Conservation (phyloP, 768 basidiomycete genomes). For the Rhodotorula taiwanensis region DNA sequence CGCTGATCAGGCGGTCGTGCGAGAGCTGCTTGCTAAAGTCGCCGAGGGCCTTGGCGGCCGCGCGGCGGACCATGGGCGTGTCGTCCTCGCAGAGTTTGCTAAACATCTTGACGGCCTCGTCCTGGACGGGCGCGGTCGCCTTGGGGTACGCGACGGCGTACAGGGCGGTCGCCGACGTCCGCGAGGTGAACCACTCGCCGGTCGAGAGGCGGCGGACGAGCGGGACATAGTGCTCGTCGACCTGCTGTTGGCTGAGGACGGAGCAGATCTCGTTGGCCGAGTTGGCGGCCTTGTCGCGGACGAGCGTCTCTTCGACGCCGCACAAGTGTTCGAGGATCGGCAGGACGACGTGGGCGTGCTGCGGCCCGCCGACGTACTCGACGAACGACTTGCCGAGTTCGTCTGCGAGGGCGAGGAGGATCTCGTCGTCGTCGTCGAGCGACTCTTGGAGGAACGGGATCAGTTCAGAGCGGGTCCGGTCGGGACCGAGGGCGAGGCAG, state of each 20-base stretch:
- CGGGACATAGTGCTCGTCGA: conserved; percentile 87
- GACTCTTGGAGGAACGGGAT: conserved; percentile 96
- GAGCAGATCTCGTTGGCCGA: conserved; percentile 83
- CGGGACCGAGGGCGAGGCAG: conserved; percentile 87
- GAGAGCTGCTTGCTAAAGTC: conserved; percentile 61
- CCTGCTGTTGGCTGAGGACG: conserved; percentile 66
- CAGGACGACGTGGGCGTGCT: conserved; percentile 76
- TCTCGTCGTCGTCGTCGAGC: conserved; percentile 99
- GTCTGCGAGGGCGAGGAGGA: conserved; percentile 87
- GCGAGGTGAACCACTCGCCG: conserved; percentile 98
- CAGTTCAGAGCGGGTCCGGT: conserved; percentile 90
- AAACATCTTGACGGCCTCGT: conserved; percentile 81
- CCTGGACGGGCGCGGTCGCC: conserved; percentile 51
- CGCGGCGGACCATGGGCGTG: conserved; percentile 96
- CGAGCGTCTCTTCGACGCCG: conserved; percentile 93
- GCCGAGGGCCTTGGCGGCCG: conserved; percentile 91
- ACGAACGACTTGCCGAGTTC: conserved; percentile 87
- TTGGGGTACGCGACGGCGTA: conserved; percentile 77
- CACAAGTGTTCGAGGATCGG: conserved; percentile 92
- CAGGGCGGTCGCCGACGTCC: conserved; percentile 89
- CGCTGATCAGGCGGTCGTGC: conserved; percentile 71
- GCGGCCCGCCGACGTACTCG: conserved; percentile 86
- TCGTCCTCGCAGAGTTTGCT: conserved; percentile 78
- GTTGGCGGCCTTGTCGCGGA: conserved; percentile 96
- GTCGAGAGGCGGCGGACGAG: conserved; percentile 77